Conservation (phyloP, 2,329 filamentous ascomycete species). For the Colletotrichum musicola region DNA sequence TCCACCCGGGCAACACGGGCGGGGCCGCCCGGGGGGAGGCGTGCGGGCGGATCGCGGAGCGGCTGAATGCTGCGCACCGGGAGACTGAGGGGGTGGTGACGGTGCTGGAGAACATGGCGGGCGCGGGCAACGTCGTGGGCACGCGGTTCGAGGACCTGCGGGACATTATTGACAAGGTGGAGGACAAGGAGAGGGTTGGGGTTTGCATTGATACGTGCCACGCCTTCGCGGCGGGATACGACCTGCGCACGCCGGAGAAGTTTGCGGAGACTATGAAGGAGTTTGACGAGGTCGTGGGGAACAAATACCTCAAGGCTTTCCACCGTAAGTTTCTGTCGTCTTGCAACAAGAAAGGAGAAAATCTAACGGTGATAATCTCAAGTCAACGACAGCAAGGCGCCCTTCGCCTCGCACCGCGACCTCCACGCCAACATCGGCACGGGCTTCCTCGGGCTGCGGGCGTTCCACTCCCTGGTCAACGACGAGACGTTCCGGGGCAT, state of each 20-base stretch:
- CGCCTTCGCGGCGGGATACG: conserved; percentile 93
- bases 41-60: conserved; percentile 81
- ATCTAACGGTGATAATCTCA: conserved; percentile 9
- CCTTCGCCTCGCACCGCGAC: conserved; percentile 83
- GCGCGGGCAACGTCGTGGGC: conserved; percentile 88
- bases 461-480: conserved; percentile 94
- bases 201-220: conserved; percentile 98
- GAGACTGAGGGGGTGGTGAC: conserved; percentile 83
- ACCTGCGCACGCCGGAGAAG: conserved; percentile 80
- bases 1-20: conserved; percentile 90
- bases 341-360: too few species aligned
- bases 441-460: conserved; percentile 88
- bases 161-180: conserved; percentile 83
- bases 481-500: conserved; percentile 79
- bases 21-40: conserved; percentile 76
- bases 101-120: conserved; percentile 95
- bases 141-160: conserved; percentile 87
- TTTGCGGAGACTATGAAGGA: conserved; percentile 80
- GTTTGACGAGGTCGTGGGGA: conserved; percentile 83
- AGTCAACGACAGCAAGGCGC: conserved; percentile 96
- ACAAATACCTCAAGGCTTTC: conserved; percentile 84
- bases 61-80: conserved; percentile 84
- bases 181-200: conserved; percentile 86
- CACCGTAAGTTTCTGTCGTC: conserved; percentile 62
- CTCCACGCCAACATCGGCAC: conserved; percentile 97